These are phyloP conservation scores for Anisodus tanguticus DNA, from an alignment of 257 asterid genomes.

Conservation along the genomic window DNA sequence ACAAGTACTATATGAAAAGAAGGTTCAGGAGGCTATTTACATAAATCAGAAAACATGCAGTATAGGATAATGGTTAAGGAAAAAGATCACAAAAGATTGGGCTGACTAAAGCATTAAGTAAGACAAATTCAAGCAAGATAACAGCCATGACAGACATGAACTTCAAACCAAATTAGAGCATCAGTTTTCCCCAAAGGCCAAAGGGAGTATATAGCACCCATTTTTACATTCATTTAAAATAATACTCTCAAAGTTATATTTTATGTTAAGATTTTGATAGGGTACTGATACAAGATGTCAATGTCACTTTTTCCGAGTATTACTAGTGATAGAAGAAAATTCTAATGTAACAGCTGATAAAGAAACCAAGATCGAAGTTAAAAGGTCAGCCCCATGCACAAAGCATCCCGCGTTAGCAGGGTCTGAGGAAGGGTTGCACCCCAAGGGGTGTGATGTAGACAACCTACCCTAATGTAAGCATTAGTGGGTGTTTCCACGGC, in stretches of 20 bases:
- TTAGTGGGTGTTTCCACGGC: no score
- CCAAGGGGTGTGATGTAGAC: no score
- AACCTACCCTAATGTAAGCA: no score
- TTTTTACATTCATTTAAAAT: neutral
- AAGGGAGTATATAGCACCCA: neutral
- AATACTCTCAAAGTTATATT: neutral
- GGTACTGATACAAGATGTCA: neutral
- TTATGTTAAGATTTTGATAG: neutral
- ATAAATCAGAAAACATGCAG: constrained; percentile 4
- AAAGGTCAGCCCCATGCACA: no score
- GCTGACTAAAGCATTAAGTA: neutral
- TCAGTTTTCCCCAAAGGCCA: neutral
- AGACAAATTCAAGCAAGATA: neutral
- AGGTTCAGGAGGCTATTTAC: neutral
- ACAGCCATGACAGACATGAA: constrained; percentile 12
- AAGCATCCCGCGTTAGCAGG: no score
- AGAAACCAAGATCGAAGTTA: neutral
- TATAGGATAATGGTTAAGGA: neutral
- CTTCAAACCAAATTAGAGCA: neutral
- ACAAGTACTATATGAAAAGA: neutral
- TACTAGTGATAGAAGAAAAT: neutral
- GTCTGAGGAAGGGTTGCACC: no score
- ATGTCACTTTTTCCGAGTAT: neutral
- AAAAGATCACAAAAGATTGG: neutral
- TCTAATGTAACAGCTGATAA: neutral